Base-by-base conservation (phyloP, 305 asterid genomes). In the Fraxinus xanthoxyloides region DNA sequence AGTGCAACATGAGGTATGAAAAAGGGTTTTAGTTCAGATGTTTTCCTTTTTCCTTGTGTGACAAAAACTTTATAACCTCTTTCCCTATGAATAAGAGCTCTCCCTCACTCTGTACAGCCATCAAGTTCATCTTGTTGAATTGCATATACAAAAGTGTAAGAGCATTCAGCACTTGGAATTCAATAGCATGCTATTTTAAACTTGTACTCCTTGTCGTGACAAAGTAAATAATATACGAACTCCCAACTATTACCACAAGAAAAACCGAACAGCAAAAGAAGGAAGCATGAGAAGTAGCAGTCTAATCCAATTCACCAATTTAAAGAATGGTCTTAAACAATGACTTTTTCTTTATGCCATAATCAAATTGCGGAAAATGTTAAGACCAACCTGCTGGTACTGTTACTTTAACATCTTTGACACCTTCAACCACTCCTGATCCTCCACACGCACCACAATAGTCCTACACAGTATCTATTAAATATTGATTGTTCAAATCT, bases 331-430 rank as follows among this genome's bases (percentile, higher is more conserved):
- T 61, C 70, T 61, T 21, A 19, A 7, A 61, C 26, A 61, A 63
- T 3, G 34, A 63, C 32, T 24, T 24, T 23, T 63, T 63, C 72
- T 63, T 30, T 75, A 28, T 75, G 77, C 36, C 43, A 69, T 30
- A 32, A 80, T 80, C 76, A 82, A 73, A 61, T 79, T 43, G 72
- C 69, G 61, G 72, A 82, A 85, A 70, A 75, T 81, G 74, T 65
- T 46, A 72, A 80, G 61, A 85, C 88, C 76, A 84, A 95, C 99
- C 98, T 88, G 94, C 90, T 17, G 98, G 99, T 89, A 95, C 83
- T 76, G 90, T 89, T 81, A 95, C 94, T 89, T 88, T 88, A 77
- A 92, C 97, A 77, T 93, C 92, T 86, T 85, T 93, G 85, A 85
- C 91, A 79, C 94, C 97, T 82, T 89, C 86, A 84, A 91, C 87